Evolutionary conservation across 1,284 basidiomycete species (phyloP), one percentile per base, ranked within the genome.

Genomic region (Xerocomus amazonicus): DNA sequence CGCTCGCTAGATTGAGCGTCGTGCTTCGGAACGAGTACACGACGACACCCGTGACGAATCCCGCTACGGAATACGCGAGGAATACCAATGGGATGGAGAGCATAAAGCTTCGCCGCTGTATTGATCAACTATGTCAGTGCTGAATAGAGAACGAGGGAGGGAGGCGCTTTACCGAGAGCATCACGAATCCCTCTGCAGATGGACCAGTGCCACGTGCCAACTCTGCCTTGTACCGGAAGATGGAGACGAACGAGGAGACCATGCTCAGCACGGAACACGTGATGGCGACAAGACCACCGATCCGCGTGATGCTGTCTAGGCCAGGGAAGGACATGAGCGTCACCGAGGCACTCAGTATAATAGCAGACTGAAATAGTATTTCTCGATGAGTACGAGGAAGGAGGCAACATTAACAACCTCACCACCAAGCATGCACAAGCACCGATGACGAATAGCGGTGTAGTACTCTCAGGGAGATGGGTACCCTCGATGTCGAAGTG

Each of bases 301-400:
- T 70, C 45, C 86, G 77, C 50, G 83, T 70, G 51, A 83, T 56
- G 50, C 71, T 76, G 63, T 84, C 83, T 64, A 90, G 58, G 34
- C 81, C 84, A 56, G 86, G 84, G 37, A 90, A 74, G 45, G 84
- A 80, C 61, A 90, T 77, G 69, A 90, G 81, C 28, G 85, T 89
- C 48, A 89, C 82, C 38, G 85, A 84, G 35, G 85, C 83, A 59
- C 86, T 87, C 48, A 90, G 70, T 16, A 90, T 77, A 47, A 89
- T 77, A 27, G 85, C 86, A 58, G 87, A 85, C 87, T 90, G 48
- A 41, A 48, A 52, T 4, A 14, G 28, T 6, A 2, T n/a, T 23
- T 23, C 19, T 23, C 19, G 12, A 23, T 34, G 6, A 43, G 31
- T 12, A 26, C 4, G 19, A 23, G n/a, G 9, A 14, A n/a, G 26